These are phyloP conservation scores for Leccinum obscurum DNA, from an alignment of 768 basidiomycete species.

Conservation along the genomic window DNA sequence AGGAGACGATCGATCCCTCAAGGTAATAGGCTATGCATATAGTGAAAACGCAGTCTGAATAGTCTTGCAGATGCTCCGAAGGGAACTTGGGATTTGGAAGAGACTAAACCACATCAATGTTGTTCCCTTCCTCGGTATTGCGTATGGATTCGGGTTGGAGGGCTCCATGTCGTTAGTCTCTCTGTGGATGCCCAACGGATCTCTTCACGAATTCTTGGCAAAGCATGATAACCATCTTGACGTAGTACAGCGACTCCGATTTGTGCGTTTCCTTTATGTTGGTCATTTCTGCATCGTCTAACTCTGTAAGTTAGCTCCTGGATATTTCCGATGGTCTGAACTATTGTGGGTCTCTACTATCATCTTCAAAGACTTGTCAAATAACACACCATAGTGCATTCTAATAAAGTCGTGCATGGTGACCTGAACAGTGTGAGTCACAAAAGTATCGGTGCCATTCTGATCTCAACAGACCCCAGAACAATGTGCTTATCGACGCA, in stretches of 20 bases:
- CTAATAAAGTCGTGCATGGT: background rate
- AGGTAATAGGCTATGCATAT: background rate
- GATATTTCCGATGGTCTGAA: background rate
- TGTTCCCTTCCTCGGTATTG: background rate
- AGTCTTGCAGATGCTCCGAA: no score
- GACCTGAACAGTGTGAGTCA: background rate
- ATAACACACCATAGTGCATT: background rate
- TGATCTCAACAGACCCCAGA: background rate
- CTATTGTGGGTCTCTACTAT: background rate
- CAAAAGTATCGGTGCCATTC: background rate
- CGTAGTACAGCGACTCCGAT: background rate
- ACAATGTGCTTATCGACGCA: slow-evolving; percentile 5
- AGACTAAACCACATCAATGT: background rate
- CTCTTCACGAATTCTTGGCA: background rate
- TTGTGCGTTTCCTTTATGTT: background rate
- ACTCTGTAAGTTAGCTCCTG: background rate
- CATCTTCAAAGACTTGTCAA: background rate
- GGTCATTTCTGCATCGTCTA: background rate
- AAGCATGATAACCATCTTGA: background rate
- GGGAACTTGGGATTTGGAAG: no score
- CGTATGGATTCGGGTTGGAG: background rate
- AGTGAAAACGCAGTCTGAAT: background rate
- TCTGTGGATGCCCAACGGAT: background rate
- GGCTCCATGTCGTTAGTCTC: background rate
- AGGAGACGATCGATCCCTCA: background rate